A percentile compares a stretch with the other conserved stretches of the same genome.
These are phyloP conservation scores for Candida frijolesensis DNA, from an alignment of 1,139 yeast species.

Conservation along the genomic window DNA sequence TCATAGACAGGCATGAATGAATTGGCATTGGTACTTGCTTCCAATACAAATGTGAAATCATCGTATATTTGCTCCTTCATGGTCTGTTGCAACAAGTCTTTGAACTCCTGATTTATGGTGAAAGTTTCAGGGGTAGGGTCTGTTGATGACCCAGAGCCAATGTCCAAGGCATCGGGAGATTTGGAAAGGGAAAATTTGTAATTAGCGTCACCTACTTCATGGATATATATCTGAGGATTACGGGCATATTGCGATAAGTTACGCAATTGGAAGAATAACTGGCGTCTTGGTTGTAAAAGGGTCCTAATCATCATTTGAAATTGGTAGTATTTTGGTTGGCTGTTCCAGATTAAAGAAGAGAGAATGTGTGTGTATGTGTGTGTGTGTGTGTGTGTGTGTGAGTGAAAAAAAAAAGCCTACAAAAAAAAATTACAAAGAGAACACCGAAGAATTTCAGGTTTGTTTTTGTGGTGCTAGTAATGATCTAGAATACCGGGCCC, in stretches of 20 bases:
- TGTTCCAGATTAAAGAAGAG: neutral
- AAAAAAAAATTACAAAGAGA: no score
- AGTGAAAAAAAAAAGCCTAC: no score
- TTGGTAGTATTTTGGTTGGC: neutral
- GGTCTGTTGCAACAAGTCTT: conserved; percentile 28
- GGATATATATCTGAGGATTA: conserved; percentile 32
- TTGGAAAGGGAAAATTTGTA: conserved; percentile 22
- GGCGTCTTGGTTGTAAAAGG: conserved; percentile 1
- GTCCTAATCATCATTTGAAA: conserved; percentile 7
- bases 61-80: conserved; percentile 31
- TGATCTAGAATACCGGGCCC: no score
- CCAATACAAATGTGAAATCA: conserved; percentile 62
- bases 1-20: conserved; percentile 74
- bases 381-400: no score
- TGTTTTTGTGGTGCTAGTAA: no score
- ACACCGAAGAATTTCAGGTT: no score
- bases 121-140: conserved; percentile 28
- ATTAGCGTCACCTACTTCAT: conserved; percentile 16
- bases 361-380: no score
- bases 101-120: conserved; percentile 28
- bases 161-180: conserved; percentile 29
- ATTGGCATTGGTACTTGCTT: conserved; percentile 63
- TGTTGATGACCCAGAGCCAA: conserved; percentile 24
- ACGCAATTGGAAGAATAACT: conserved; percentile 6
- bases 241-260: conserved; percentile 16